phyloP scores from a whole-genome alignment of 257 asterid genomes.

The Petrea volubilis region DNA sequence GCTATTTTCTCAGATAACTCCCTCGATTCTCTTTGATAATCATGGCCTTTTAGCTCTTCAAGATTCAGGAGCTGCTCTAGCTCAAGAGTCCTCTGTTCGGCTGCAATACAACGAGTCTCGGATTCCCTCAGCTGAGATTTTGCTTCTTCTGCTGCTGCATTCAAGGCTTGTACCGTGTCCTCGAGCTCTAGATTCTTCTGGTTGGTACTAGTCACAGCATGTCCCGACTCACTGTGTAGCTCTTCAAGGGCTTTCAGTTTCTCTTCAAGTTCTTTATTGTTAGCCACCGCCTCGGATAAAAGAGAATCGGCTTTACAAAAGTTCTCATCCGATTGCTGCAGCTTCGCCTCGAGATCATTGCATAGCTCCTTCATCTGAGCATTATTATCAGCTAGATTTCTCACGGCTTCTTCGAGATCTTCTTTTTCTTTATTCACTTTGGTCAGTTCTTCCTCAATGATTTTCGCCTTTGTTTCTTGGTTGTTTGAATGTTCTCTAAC shows the following conservation, averaged over 20 bases:
- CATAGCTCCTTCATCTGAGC: constrained; percentile 54
- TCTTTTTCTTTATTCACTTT: constrained; percentile 40
- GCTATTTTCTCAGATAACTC: constrained; percentile 40
- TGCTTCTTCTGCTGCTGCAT: constrained; percentile 46
- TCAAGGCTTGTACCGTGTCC: constrained; percentile 39
- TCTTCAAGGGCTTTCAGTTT: constrained; percentile 54
- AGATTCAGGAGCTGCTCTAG: constrained; percentile 51
- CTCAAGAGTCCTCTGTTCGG: constrained; percentile 50
- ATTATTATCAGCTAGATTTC: constrained; percentile 39
- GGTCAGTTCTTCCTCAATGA: constrained; percentile 38
- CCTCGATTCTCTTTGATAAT: constrained; percentile 43
- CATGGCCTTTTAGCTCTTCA: constrained; percentile 43
- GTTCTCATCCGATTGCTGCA: constrained; percentile 63
- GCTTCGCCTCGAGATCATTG: constrained; percentile 53
- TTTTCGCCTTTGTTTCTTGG: constrained; percentile 41
- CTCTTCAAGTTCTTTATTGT: constrained; percentile 54
- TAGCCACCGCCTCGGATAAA: constrained; percentile 54
- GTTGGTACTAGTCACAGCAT: constrained; percentile 36
- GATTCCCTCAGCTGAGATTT: constrained; percentile 42
- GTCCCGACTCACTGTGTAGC: constrained; percentile 50
- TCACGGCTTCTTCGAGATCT: constrained; percentile 43
- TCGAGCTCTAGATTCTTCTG: constrained; percentile 55
- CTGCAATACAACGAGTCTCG: constrained; percentile 42
- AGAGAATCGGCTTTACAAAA: constrained; percentile 54
- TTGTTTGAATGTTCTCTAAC: constrained; percentile 32